phyloP scores from a whole-genome alignment of 495 filamentous ascomycete genomes.

The Penicillium taxi region DNA sequence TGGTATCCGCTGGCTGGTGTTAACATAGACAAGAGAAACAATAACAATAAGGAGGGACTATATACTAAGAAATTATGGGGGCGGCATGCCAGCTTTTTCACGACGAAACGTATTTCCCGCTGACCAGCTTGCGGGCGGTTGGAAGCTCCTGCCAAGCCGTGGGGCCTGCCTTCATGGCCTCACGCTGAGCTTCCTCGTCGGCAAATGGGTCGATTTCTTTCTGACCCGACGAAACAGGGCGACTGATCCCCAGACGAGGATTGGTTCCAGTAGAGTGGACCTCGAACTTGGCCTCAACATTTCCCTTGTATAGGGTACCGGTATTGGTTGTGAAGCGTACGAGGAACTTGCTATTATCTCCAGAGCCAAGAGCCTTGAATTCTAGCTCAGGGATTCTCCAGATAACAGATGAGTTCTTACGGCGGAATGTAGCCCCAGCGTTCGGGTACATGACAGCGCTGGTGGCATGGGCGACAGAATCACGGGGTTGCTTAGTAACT shows the following conservation, averaged over 20 bases:
- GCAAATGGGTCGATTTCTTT: slow-evolving; percentile 58
- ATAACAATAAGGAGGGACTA: no score
- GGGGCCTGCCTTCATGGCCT: slow-evolving; percentile 23
- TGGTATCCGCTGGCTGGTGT: no score
- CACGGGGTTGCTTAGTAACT: slow-evolving; percentile 35
- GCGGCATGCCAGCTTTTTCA: slow-evolving; percentile 9
- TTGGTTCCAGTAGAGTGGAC: slow-evolving; percentile 45
- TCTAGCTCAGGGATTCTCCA: slow-evolving; percentile 86
- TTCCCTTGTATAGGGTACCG: slow-evolving; percentile 63
- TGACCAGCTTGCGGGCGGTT: slow-evolving; percentile 62
- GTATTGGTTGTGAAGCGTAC: slow-evolving; percentile 74
- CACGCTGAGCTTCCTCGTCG: slow-evolving; percentile 41
- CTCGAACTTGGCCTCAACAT: slow-evolving; percentile 78
- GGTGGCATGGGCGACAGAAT: slow-evolving; percentile 35
- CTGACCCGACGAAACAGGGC: slow-evolving; percentile 20
- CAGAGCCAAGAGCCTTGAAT: slow-evolving; percentile 28
- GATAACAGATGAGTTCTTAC: slow-evolving; percentile 77
- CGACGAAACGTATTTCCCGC: slow-evolving; percentile 61
- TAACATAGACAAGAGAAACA: no score
- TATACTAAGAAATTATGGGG: no score
- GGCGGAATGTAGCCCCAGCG: slow-evolving; percentile 59
- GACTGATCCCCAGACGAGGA: slow-evolving; percentile 56
- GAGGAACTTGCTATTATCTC: slow-evolving; percentile 58
- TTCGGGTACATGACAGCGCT: slow-evolving; percentile 42
- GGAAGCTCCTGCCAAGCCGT: slow-evolving; percentile 66